Evolutionary conservation across 164 flowering plant genomes (phyloP), one percentile per base, ranked within the genome.

Genomic region (Buxus sempervirens): DNA sequence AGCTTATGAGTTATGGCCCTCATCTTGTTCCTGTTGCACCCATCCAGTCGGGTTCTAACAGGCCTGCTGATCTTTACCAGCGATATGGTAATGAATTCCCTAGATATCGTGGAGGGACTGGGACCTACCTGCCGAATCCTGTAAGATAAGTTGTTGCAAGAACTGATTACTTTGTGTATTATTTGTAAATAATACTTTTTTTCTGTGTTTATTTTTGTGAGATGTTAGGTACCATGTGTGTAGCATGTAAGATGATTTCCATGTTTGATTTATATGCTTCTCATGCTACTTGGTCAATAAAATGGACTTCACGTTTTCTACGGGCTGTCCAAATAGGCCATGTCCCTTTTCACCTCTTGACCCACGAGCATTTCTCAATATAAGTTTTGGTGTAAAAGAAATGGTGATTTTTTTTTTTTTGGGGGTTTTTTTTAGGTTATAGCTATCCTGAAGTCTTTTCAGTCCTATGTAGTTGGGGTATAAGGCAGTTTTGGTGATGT

Each of bases 51-150:
- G 82, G 81, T 66, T 76, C 94, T 54, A 79, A 69, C 69, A 74
- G 95, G 66, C 96, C 94, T 54, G 36, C 87, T 36, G 77, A 78
- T 73, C 79, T 77, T 59, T 89, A 84, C 78, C 97, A 82, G 67
- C 84, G 63, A 21, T 88, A 82, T 80, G 83, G 73, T 58, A 95
- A 95, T 69, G 98, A 90, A 65, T 70, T 84, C 62, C 95, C 98
- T 60, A 89, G 93, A 83, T 83, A 89, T 79, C 99, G 97, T 48
- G 83, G 89, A 78, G 99, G 99, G 65, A 96, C 98, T 18, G 99
- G 99, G 72, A 93, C 99, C 32, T 96, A 91, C 70, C 75, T 96
- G 77, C 99, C 99, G 54, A 93, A 88, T 85, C 96, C 90, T 72
- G 99, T 93, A 87, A 86, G 95, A 67, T 64, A 41, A 26, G 54